Percentiles rank a stretch among this genome's conserved stretches.
Evolutionary conservation across 805 yeast genomes (phyloP).

Genomic region (Cyberlindnera euphorbiiphila): DNA sequence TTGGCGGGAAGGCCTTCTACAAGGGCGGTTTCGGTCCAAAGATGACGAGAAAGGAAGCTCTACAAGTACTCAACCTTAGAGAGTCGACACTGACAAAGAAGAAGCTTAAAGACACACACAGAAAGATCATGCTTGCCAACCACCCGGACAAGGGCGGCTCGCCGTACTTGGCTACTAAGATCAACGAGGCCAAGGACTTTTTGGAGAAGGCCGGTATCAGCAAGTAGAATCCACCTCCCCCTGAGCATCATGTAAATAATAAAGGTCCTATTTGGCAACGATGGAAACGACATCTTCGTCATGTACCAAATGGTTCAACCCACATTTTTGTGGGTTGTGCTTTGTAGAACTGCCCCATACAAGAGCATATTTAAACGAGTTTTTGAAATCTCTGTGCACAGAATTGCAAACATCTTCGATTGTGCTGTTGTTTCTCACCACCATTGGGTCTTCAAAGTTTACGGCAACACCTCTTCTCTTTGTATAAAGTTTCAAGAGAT

Average conservation of each 20-base stretch:
- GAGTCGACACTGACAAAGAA: constrained; percentile 61
- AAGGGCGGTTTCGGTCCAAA: constrained; percentile 93
- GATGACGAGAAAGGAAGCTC: constrained; percentile 85
- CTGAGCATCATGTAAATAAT: constrained; percentile 4
- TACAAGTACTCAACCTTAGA: constrained; percentile 73
- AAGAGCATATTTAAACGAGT: constrained; percentile 87
- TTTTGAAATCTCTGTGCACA: constrained; percentile 88
- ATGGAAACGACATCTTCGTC: constrained; percentile 95
- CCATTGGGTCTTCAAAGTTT: constrained; percentile 84
- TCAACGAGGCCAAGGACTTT: constrained; percentile 87
- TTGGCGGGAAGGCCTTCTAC: constrained; percentile 51
- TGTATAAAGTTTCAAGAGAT: constrained; percentile 77
- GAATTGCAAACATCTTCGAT: constrained; percentile 88
- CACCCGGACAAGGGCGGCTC: constrained; percentile 97
- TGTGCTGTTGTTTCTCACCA: constrained; percentile 74
- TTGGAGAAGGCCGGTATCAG: constrained; percentile 48
- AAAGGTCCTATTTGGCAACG: constrained; percentile 62
- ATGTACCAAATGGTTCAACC: constrained; percentile 72
- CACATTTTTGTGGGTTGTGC: constrained; percentile 96
- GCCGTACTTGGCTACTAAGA: constrained; percentile 82
- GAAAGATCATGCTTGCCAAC: constrained; percentile 80
- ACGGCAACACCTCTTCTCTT: constrained; percentile 83
- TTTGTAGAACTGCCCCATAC: constrained; percentile 97
- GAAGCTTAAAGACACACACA: constrained; percentile 72
- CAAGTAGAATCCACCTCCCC: constrained; percentile 13